These are phyloP conservation scores for Globisporangium yorkense DNA, from an alignment of 352 stramenopile genomes.

Conservation along the genomic window DNA sequence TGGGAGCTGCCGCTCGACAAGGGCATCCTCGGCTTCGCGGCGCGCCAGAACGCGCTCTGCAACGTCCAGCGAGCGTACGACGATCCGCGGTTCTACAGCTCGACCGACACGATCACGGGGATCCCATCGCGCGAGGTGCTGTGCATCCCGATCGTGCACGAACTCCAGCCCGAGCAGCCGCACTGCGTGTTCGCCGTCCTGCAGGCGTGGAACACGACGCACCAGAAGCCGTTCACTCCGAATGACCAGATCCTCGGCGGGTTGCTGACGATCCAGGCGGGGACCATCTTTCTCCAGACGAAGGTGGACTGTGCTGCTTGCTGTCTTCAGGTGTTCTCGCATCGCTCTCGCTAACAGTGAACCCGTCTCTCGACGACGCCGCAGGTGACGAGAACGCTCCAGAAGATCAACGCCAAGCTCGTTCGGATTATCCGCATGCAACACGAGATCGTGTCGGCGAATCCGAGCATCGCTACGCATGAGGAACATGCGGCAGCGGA, in stretches of 20 bases:
- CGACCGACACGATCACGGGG: slow-evolving; percentile 61
- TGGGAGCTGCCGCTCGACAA: slow-evolving; percentile 73
- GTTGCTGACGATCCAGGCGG: slow-evolving; percentile 54
- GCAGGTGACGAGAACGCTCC: slow-evolving; percentile 31
- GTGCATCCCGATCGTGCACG: slow-evolving; percentile 58
- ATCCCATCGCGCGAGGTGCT: slow-evolving; percentile 55
- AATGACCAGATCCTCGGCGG: slow-evolving; percentile 70
- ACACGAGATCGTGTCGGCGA: slow-evolving; percentile 26
- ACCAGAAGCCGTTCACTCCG: slow-evolving; percentile 63
- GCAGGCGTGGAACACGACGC: slow-evolving; percentile 63
- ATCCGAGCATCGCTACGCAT: neutral
- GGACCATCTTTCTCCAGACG: slow-evolving; percentile 48
- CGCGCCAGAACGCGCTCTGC: slow-evolving; percentile 44
- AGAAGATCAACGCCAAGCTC: slow-evolving; percentile 55
- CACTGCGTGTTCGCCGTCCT: slow-evolving; percentile 55
- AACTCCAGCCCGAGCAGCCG: slow-evolving; percentile 29
- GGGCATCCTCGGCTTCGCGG: slow-evolving; percentile 51
- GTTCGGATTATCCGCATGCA: slow-evolving; percentile 47
- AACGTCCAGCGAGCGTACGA: slow-evolving; percentile 66
- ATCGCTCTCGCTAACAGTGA: neutral
- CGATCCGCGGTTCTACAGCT: slow-evolving; percentile 69
- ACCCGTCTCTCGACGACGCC: neutral
- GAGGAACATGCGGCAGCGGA: neutral
- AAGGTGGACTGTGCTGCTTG: slow-evolving; percentile 8
- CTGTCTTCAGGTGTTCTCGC: neutral